phyloP scores from a whole-genome alignment of 106 monocot genomes.

The Chionographis japonica region DNA sequence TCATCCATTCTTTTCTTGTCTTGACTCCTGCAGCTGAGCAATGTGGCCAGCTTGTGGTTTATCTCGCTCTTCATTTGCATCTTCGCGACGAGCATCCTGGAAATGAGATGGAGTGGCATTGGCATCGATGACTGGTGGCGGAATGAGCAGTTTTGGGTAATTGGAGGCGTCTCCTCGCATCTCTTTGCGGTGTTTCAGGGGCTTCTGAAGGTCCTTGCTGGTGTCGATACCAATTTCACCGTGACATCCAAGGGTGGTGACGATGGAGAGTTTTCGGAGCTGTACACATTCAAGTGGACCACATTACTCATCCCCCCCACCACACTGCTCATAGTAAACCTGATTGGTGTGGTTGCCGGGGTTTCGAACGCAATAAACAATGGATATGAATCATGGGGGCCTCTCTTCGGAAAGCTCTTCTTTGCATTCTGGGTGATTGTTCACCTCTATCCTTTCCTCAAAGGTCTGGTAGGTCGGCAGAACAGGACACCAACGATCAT shows the following conservation, averaged over 20 bases:
- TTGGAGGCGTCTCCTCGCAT: constrained; percentile 75
- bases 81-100: constrained; percentile 50
- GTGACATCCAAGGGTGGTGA: constrained; percentile 70
- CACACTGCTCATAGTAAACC: constrained; percentile 58
- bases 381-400: constrained; percentile 84
- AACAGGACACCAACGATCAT: constrained; percentile 78
- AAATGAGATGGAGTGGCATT: constrained; percentile 60
- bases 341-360: constrained; percentile 75
- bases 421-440: constrained; percentile 86
- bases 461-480: constrained; percentile 72
- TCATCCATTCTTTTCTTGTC: not conserved
- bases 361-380: constrained; percentile 86
- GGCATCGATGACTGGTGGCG: constrained; percentile 61
- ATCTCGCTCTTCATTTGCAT: constrained; percentile 59
- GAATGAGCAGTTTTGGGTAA: constrained; percentile 75
- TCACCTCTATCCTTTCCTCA: constrained; percentile 81
- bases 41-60: constrained; percentile 53
- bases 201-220: constrained; percentile 70
- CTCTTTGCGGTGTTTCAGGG: constrained; percentile 77
- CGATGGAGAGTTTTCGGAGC: constrained; percentile 65
- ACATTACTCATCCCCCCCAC: constrained; percentile 79
- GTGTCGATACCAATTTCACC: constrained; percentile 80
- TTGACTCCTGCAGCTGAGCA: constrained; percentile 31
- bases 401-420: constrained; percentile 71
- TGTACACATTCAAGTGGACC: constrained; percentile 80